Conservation (phyloP, 495 filamentous ascomycete genomes). For the Amphirosellinia nigrospora region DNA sequence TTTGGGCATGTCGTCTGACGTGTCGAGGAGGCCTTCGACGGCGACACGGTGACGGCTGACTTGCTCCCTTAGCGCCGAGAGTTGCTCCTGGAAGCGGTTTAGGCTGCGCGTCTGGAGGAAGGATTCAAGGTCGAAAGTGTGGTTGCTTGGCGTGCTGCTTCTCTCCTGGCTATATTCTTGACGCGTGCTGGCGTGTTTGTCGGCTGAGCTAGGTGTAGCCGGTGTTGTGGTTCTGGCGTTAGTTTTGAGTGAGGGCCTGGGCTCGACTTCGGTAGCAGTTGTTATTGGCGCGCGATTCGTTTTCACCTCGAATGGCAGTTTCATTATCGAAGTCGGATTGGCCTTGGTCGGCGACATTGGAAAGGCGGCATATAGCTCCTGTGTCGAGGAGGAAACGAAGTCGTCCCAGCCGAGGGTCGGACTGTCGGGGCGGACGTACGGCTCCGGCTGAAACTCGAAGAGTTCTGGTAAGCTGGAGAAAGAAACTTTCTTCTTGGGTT, state of each 20-base stretch:
- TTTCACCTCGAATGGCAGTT: not conserved
- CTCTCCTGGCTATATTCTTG: slow-evolving; percentile 11
- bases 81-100: slow-evolving; percentile 50
- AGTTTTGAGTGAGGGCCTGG: not conserved
- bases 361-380: slow-evolving; percentile 20
- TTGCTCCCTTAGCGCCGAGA: slow-evolving; percentile 47
- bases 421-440: slow-evolving; percentile 53
- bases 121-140: slow-evolving; percentile 36
- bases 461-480: slow-evolving; percentile 52
- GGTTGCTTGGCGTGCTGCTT: slow-evolving; percentile 26
- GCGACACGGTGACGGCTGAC: slow-evolving; percentile 47
- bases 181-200: slow-evolving; percentile 10
- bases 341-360: slow-evolving; percentile 23
- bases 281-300: not conserved
- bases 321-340: slow-evolving; percentile 23
- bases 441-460: slow-evolving; percentile 44
- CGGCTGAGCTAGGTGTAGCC: not conserved
- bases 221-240: not conserved
- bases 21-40: slow-evolving; percentile 43
- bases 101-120: slow-evolving; percentile 49
- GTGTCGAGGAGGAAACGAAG: slow-evolving; percentile 30
- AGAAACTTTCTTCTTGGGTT: slow-evolving; percentile 59
- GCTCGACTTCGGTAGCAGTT: not conserved
- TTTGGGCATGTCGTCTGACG: slow-evolving; percentile 26
- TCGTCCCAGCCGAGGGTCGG: slow-evolving; percentile 53